These are phyloP conservation scores for Dactylellina sp. DNA, from an alignment of 2,329 filamentous ascomycete genomes.

Conservation along the genomic window DNA sequence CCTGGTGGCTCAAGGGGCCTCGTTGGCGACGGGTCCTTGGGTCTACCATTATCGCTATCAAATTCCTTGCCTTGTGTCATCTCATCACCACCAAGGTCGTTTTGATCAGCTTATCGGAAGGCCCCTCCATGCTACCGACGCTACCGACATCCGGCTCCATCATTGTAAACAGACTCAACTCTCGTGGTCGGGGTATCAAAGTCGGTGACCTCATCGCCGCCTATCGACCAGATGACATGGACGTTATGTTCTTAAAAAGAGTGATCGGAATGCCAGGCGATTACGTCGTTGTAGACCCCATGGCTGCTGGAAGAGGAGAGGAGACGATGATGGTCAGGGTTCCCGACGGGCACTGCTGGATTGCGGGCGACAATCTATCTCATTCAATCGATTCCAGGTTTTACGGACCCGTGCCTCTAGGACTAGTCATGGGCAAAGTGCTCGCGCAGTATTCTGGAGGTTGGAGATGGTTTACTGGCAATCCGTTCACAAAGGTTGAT, in stretches of 20 bases:
- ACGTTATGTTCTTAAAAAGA: constrained; percentile 78
- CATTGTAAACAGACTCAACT: constrained; percentile 75
- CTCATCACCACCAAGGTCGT: constrained; percentile 73
- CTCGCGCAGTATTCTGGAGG: constrained; percentile 70
- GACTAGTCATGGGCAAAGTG: constrained; percentile 84
- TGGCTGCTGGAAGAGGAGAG: constrained; percentile 37
- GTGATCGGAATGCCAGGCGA: constrained; percentile 78
- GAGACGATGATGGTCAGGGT: constrained; percentile 69
- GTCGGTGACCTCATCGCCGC: constrained; percentile 90
- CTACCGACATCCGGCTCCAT: constrained; percentile 76
- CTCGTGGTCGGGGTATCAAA: constrained; percentile 73
- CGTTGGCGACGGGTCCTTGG: constrained; percentile 44
- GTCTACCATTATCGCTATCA: constrained; percentile 62
- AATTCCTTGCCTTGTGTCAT: constrained; percentile 68
- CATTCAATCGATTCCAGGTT: constrained; percentile 86
- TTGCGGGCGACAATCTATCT: constrained; percentile 86
- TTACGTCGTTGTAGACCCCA: constrained; percentile 67
- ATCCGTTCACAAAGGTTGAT: constrained; percentile 23
- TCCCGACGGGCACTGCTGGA: constrained; percentile 90
- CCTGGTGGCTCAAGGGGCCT: constrained; percentile 28
- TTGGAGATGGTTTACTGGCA: constrained; percentile 66
- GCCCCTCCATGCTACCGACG: constrained; percentile 91
- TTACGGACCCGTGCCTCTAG: constrained; percentile 88
- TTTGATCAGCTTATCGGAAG: constrained; percentile 71
- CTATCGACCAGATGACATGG: constrained; percentile 76